Conservation (phyloP, 2,329 filamentous ascomycete species). For the Catunica adiposa region DNA sequence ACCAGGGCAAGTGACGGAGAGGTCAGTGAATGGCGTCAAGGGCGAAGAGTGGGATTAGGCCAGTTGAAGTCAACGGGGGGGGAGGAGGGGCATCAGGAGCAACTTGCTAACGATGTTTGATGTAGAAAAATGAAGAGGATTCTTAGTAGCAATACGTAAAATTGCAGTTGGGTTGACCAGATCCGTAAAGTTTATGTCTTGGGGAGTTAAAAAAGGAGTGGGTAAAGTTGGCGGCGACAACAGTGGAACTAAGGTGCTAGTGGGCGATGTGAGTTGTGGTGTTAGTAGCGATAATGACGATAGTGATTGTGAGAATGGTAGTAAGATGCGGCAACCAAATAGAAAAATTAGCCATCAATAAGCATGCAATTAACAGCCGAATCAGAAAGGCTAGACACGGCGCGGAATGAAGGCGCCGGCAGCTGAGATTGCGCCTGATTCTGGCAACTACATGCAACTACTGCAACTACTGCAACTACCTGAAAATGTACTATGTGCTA, state of each 20-base stretch:
- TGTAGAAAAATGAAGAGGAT: not conserved
- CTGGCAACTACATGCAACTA: no score
- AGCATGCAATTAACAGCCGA: no score
- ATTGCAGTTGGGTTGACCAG: not conserved
- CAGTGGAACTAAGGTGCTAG: not conserved
- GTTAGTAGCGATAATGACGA: no score
- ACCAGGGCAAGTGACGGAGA: slow-evolving; percentile 9
- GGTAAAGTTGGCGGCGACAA: not conserved
- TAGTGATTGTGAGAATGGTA: no score
- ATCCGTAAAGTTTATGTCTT: not conserved
- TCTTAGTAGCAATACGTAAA: not conserved
- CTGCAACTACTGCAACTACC: no score
- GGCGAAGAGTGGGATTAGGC: slow-evolving; percentile 8
- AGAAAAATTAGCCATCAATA: no score
- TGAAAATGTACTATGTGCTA: no score
- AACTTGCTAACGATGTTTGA: not conserved
- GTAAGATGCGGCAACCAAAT: no score
- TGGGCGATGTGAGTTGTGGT: no score
- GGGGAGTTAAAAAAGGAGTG: not conserved
- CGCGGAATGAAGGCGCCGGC: no score
- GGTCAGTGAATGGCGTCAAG: slow-evolving; percentile 8
- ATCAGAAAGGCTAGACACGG: no score
- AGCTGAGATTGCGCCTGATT: no score
- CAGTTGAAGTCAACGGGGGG: slow-evolving; percentile 2
- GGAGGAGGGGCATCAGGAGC: not conserved